Conservation (phyloP, 495 filamentous ascomycete genomes). For the Aspergillus ellipticus region DNA sequence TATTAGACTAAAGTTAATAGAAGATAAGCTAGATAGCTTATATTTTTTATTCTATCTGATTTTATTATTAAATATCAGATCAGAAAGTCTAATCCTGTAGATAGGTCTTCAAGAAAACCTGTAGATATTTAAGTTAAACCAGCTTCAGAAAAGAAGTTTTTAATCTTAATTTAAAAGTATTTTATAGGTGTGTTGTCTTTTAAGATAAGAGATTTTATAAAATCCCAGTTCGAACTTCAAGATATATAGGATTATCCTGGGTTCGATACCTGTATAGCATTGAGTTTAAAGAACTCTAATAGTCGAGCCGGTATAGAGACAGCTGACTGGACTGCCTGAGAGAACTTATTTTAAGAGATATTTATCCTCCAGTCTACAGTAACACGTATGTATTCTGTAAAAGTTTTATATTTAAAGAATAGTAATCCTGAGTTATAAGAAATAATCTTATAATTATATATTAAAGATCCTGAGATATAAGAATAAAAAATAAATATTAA, state of each 20-base stretch:
- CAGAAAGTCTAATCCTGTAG: neutral
- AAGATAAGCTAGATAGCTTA: neutral
- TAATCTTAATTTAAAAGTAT: neutral
- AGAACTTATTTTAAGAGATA: neutral
- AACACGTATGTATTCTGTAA: neutral
- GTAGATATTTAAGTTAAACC: neutral
- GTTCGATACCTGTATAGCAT: neutral
- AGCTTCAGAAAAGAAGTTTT: too few species aligned
- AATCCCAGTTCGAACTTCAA: too few species aligned
- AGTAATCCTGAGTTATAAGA: neutral
- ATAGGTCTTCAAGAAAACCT: neutral
- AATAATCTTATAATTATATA: neutral
- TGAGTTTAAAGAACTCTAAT: neutral
- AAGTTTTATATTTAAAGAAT: neutral
- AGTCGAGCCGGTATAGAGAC: neutral
- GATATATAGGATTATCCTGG: neutral
- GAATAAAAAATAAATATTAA: neutral
- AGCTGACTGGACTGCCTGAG: neutral
- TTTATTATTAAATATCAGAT: neutral
- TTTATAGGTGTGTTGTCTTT: neutral
- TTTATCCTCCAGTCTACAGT: neutral
- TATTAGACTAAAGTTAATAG: neutral
- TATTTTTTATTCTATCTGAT: neutral
- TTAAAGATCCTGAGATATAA: neutral
- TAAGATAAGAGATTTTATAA: too few species aligned